Evolutionary conservation across 1,284 basidiomycete genomes (phyloP).

Genomic region (Boletus semigastroideus): DNA sequence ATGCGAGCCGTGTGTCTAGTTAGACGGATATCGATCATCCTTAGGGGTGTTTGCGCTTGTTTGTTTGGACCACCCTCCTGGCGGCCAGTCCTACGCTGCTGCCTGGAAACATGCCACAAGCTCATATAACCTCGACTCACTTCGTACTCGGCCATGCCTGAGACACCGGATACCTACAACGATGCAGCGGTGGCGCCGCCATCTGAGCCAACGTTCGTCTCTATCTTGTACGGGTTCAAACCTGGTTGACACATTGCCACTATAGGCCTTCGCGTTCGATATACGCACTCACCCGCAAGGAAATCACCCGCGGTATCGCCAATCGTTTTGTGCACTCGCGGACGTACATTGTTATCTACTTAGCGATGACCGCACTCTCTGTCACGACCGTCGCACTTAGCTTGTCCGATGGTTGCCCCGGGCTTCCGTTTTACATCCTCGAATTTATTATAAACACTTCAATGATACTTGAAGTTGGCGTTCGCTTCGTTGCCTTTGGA

Average conservation of each 20-base stretch:
- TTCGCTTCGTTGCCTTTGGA: slow-evolving; percentile 88
- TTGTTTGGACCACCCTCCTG: slow-evolving; percentile 11
- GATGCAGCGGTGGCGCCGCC: slow-evolving; percentile 13
- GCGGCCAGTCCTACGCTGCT: not conserved
- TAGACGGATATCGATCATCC: no score
- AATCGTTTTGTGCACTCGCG: slow-evolving; percentile 84
- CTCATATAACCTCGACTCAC: slow-evolving; percentile 1
- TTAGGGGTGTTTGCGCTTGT: slow-evolving; percentile 23
- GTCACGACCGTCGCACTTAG: slow-evolving; percentile 89
- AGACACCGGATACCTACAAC: slow-evolving; percentile 20
- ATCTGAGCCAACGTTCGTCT: slow-evolving; percentile 28
- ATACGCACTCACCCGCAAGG: slow-evolving; percentile 67
- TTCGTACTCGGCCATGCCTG: slow-evolving; percentile 24
- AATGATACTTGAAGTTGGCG: slow-evolving; percentile 90
- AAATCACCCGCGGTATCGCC: slow-evolving; percentile 78
- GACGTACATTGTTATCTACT: slow-evolving; percentile 82
- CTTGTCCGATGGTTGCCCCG: slow-evolving; percentile 76
- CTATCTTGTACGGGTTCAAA: not conserved
- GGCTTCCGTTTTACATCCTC: slow-evolving; percentile 82
- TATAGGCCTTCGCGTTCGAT: slow-evolving; percentile 71
- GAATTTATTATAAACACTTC: slow-evolving; percentile 88
- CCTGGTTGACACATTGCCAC: slow-evolving; percentile 18
- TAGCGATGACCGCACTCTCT: slow-evolving; percentile 87
- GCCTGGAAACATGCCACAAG: slow-evolving; percentile 13
- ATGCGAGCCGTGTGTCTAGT: not conserved